Base-by-base conservation (phyloP, 371 early-diverging fungal species). In the Rozella allomycis region DNA sequence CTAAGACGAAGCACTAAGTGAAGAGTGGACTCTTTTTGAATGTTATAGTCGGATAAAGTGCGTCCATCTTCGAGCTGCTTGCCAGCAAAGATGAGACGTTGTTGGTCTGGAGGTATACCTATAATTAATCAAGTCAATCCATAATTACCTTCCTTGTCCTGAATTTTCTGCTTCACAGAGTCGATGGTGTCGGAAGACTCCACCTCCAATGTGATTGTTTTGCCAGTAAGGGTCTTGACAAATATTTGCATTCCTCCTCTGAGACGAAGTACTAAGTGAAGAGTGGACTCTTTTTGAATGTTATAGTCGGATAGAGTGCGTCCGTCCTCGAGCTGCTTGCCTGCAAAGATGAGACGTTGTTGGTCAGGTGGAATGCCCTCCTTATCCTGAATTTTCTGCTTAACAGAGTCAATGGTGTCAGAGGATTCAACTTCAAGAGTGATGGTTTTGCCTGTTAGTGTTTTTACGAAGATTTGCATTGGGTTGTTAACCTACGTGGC, bases 371-470 rank as follows among this genome's bases (percentile, higher is more conserved):
- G 78, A 32, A 74, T 74, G 31, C 85, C 86, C 53, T 96, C 94
- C 75, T 93, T 91, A 65, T 94, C 91, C 59, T 96, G 94, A 40
- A 96, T 94, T 72, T 90, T 93, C 40, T 52, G 48, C 70, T 94
- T 94, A 49, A 94, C 91, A 41, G 43, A 67, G 67, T 43, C 77
- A 74, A 40, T 55, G 12, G 52, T 51, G 31, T 55, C 57, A 12
- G 25, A 17, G 1, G 35, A 18, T 13, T 58, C 58, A 26, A 68
- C 65, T 35, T 66, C 66, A 6, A 73, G 39, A 22, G 72, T 70
- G 30, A 71, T 73, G 32, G 66, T 71, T 54, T 79, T 78, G 47
- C 81, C 82, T 30, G 75, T 67, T 25, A 73, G 59, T 36, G 74
- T 70, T 52, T 72, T 71, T 32, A 74, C 72, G 38, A 71, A 74